Evolutionary conservation across 768 basidiomycete species (phyloP).

Genomic region (Auricularia cornea): DNA sequence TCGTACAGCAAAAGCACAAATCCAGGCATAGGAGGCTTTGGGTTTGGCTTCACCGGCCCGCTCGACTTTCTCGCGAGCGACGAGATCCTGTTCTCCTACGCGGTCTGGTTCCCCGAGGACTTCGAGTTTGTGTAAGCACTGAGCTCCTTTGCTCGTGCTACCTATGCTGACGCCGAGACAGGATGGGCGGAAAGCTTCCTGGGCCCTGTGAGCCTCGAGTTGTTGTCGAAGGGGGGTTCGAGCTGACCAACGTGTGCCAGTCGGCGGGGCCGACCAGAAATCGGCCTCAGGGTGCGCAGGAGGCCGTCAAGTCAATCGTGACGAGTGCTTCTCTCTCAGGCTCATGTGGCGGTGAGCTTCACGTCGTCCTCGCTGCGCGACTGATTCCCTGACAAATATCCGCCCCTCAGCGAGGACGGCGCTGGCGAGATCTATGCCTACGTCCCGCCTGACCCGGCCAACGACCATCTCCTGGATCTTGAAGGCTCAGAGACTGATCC

Average conservation of each 20-base stretch:
- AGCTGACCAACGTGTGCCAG: too few species aligned
- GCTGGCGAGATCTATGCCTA: constrained; percentile 66
- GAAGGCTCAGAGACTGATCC: constrained; percentile 42
- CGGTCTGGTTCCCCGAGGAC: constrained; percentile 52
- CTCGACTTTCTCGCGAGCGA: constrained; percentile 15
- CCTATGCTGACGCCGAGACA: constrained; percentile 6
- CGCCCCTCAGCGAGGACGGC: constrained; percentile 35
- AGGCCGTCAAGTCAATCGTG: constrained; percentile 47
- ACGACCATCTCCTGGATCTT: constrained; percentile 38
- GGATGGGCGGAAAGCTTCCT: constrained; percentile 64
- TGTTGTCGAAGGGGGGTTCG: too few species aligned
- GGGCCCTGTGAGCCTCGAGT: constrained; percentile 23
- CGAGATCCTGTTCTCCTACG: constrained; percentile 51
- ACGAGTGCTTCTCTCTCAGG: constrained; percentile 53
- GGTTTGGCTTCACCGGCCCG: constrained; percentile 52
- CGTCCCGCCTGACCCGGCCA: constrained; percentile 47
- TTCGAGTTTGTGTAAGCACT: constrained; percentile 37
- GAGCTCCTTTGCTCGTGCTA: not conserved
- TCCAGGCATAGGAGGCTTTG: constrained; percentile 48
- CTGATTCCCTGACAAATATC: not conserved
- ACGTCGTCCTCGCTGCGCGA: not conserved
- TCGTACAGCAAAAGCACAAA: constrained; percentile 41
- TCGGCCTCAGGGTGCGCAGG: constrained; percentile 54
- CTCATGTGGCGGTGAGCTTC: constrained; percentile 58
- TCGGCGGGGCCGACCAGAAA: constrained; percentile 43